phyloP scores from a whole-genome alignment of 139 green algal genomes.

The Trebouxia sp. region DNA sequence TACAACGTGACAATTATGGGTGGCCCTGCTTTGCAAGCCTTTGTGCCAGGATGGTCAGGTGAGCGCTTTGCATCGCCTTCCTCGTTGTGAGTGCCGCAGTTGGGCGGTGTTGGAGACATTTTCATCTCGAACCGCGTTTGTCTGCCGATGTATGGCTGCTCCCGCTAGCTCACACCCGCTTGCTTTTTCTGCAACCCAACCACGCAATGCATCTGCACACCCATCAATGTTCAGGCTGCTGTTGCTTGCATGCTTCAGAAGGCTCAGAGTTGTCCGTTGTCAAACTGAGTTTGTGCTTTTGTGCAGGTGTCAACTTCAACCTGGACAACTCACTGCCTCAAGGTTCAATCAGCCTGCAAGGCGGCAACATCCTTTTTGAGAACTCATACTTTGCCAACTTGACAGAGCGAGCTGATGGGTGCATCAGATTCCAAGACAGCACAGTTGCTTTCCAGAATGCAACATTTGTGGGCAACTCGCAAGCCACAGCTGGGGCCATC shows the following conservation, averaged over 20 bases:
- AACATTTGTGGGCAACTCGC: neutral
- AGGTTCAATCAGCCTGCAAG: neutral
- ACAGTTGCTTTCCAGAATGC: conserved; percentile 16
- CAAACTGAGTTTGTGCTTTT: neutral
- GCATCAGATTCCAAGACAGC: neutral
- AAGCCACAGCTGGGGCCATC: conserved; percentile 16
- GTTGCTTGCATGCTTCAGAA: too few species aligned
- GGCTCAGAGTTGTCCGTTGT: too few species aligned
- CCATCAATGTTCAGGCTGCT: neutral
- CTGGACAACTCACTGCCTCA: neutral
- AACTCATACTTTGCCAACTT: conserved; percentile 6
- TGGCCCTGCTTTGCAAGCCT: neutral
- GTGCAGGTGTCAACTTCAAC: neutral
- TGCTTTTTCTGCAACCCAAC: neutral
- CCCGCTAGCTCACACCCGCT: too few species aligned
- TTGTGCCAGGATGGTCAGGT: neutral
- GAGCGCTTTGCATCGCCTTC: neutral
- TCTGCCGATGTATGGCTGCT: neutral
- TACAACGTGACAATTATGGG: neutral
- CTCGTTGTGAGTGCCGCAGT: too few species aligned
- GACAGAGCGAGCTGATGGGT: conserved; percentile 1
- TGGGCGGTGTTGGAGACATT: neutral
- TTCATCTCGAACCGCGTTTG: neutral
- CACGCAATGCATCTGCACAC: neutral
- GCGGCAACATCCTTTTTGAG: neutral